These are phyloP conservation scores for Gentiana dahurica DNA, from an alignment of 257 asterid genomes.

Conservation along the genomic window DNA sequence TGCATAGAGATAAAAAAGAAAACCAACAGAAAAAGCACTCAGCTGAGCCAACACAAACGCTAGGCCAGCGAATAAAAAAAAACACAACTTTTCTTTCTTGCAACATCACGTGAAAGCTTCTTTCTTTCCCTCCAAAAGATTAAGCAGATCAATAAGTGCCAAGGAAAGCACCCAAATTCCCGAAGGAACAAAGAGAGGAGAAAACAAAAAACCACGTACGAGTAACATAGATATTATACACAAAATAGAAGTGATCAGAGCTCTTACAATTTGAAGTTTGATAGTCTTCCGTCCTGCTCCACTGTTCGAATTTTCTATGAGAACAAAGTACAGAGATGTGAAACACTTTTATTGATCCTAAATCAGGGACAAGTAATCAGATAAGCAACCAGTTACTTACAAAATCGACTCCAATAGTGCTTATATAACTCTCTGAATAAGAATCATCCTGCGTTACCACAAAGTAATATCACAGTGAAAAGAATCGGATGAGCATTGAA, in stretches of 20 bases:
- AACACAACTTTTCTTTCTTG: no score
- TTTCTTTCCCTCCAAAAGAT: no score
- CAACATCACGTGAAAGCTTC: no score
- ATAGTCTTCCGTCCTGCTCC: conserved; percentile 39
- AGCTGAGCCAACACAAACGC: no score
- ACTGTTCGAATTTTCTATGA: conserved; percentile 36
- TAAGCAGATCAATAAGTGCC: no score
- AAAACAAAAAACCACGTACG: not conserved
- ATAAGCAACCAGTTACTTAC: conserved; percentile 21
- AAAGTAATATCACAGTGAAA: conserved; percentile 2
- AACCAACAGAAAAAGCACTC: no score
- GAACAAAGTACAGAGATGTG: not conserved
- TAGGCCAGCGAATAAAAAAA: no score
- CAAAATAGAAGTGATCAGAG: conserved; percentile 1
- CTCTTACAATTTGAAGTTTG: conserved; percentile 34
- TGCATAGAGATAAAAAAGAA: no score
- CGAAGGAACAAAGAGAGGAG: not conserved
- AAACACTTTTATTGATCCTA: not conserved
- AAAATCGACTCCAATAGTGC: conserved; percentile 60
- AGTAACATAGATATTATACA: not conserved
- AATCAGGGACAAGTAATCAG: conserved; percentile 1
- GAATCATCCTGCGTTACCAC: conserved; percentile 39
- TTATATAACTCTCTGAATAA: conserved; percentile 50
- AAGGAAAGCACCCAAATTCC: not conserved
- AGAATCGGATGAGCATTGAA: not conserved